Conservation (phyloP, 73 alveolate species). For the Tetrahymena thermophila region DNA sequence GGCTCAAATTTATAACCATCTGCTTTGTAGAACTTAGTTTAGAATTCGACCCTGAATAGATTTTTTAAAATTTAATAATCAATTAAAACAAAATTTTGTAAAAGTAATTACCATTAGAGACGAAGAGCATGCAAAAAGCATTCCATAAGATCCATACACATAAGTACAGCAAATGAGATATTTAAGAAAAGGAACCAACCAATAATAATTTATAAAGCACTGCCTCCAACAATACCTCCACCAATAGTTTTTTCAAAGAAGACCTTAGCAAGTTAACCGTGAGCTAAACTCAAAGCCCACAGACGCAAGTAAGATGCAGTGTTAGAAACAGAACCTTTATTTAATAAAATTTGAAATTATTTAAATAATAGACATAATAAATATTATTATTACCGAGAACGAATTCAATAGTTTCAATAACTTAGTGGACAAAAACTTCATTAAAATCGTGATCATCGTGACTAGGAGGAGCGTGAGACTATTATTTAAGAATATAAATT, state of each 20-base stretch:
- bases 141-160: constrained; percentile 98
- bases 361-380: neutral
- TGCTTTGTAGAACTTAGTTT: constrained; percentile 93
- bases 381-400: constrained; percentile 51
- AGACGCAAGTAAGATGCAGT: constrained; percentile 98
- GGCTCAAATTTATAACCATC: constrained; percentile 89
- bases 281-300: constrained; percentile 99
- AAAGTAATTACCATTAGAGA: constrained; percentile 78
- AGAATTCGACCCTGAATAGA: constrained; percentile 76
- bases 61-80: neutral
- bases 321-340: constrained; percentile 80
- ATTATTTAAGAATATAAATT: constrained; percentile 27
- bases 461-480: constrained; percentile 35
- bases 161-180: constrained; percentile 65
- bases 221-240: constrained; percentile 60
- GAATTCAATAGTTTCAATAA: constrained; percentile 95
- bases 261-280: constrained; percentile 92
- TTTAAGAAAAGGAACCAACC: constrained; percentile 84
- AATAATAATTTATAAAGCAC: constrained; percentile 56
- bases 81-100: neutral
- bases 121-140: constrained; percentile 96
- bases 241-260: constrained; percentile 89
- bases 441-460: constrained; percentile 63
- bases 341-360: neutral
- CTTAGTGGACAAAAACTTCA: constrained; percentile 86